Evolutionary conservation across 2,329 filamentous ascomycete species (phyloP).

Genomic region (Fusarium acutatum): DNA sequence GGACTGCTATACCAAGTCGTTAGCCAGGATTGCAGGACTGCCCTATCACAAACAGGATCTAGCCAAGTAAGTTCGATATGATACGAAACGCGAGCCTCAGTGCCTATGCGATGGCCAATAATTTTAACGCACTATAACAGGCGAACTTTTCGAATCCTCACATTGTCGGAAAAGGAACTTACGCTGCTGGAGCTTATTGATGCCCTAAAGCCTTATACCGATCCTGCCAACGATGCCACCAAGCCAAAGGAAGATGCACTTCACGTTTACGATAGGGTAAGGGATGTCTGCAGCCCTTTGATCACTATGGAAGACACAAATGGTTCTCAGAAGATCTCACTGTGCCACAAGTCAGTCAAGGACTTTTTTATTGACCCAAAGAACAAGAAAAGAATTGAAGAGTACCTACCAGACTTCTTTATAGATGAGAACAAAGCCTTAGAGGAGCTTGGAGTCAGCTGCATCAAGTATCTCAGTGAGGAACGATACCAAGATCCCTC

Average conservation of each 20-base stretch:
- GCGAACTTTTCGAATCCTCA: neutral
- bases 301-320: neutral
- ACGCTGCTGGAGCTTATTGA: neutral
- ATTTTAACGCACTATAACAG: neutral
- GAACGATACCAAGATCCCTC: neutral
- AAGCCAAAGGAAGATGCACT: neutral
- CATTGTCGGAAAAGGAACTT: neutral
- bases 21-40: neutral
- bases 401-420: neutral
- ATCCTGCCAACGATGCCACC: neutral
- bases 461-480: neutral
- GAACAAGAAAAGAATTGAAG: neutral
- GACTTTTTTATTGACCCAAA: neutral
- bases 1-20: neutral
- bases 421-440: neutral
- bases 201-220: neutral
- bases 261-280: neutral
- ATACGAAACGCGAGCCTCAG: fast-evolving
- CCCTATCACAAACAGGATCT: neutral
- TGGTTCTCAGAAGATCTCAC: neutral
- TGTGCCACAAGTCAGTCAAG: neutral
- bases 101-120: fast-evolving
- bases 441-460: neutral
- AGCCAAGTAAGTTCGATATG: neutral
- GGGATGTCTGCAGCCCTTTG: neutral